phyloP scores from a whole-genome alignment of 1,284 basidiomycete genomes.

The Puccinia hordei region DNA sequence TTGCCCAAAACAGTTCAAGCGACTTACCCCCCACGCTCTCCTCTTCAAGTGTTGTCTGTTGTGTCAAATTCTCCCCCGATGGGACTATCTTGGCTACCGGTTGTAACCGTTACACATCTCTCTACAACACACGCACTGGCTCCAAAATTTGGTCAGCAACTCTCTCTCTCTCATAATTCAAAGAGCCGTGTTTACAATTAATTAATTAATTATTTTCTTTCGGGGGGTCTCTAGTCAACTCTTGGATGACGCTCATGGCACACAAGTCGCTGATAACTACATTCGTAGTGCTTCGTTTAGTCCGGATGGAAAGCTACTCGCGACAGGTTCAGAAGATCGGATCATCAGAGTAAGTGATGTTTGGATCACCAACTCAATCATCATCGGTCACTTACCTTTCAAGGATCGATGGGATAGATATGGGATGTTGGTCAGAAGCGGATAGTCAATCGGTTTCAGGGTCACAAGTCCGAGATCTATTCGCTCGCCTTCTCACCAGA shows the following conservation, averaged over 20 bases:
- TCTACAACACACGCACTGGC: conserved; percentile 84
- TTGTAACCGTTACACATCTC: conserved; percentile 85
- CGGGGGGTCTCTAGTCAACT: conserved; percentile 65
- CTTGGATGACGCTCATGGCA: conserved; percentile 66
- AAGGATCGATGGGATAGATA: too few relatives aligned
- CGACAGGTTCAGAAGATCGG: conserved; percentile 80
- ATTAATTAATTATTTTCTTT: conserved; percentile 4
- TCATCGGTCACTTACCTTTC: too few relatives aligned
- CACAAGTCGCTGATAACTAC: conserved; percentile 70
- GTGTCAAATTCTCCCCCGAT: conserved; percentile 84
- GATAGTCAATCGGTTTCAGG: conserved; percentile 74
- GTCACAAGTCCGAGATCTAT: conserved; percentile 87
- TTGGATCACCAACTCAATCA: too few relatives aligned
- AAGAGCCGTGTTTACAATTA: background rate
- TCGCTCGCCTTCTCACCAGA: conserved; percentile 82
- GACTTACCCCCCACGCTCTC: too few relatives aligned
- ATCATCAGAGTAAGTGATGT: conserved; percentile 70
- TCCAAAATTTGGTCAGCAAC: conserved; percentile 70
- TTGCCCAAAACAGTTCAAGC: background rate
- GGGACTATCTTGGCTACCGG: conserved; percentile 86
- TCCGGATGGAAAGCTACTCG: conserved; percentile 76
- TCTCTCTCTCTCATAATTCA: background rate
- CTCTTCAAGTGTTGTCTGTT: conserved; percentile 76
- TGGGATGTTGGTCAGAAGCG: conserved; percentile 80
- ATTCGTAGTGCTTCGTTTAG: conserved; percentile 82